A percentile compares a stretch with the other conserved stretches of the same genome.
Conservation (phyloP, 768 basidiomycete species). For the Pulveroboletus frians region DNA sequence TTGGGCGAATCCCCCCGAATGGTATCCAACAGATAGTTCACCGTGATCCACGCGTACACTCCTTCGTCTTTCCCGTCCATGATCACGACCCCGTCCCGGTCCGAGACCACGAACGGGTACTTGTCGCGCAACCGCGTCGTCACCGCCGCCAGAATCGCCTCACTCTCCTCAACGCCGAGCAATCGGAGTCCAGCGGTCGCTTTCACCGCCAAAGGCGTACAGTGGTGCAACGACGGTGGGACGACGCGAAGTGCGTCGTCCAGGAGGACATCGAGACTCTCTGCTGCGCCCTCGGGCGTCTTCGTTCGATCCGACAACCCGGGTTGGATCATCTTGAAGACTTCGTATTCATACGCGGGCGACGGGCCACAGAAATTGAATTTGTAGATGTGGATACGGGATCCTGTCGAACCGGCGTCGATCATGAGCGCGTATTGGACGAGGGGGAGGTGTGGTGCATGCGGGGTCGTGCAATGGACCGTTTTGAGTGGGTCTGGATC, state of each 20-base stretch:
- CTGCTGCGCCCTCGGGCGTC: slow-evolving; percentile 65
- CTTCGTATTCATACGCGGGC: slow-evolving; percentile 86
- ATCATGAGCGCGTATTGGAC: slow-evolving; percentile 96
- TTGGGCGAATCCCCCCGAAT: slow-evolving; percentile 51
- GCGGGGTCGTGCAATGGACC: slow-evolving; percentile 59
- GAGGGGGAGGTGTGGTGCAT: slow-evolving; percentile 46
- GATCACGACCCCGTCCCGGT: slow-evolving; percentile 66
- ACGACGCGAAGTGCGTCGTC: slow-evolving; percentile 78
- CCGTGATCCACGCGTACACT: slow-evolving; percentile 98
- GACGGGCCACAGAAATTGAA: slow-evolving; percentile 85
- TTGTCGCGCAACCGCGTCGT: slow-evolving; percentile 46
- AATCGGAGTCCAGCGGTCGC: slow-evolving; percentile 87
- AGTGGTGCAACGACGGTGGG: slow-evolving; percentile 52
- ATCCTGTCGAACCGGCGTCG: slow-evolving; percentile 97
- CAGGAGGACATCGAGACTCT: slow-evolving; percentile 71
- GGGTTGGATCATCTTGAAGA: slow-evolving; percentile 76
- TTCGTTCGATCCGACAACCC: slow-evolving; percentile 67
- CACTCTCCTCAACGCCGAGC: slow-evolving; percentile 56
- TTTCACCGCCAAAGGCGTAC: slow-evolving; percentile 87
- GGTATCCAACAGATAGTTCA: slow-evolving; percentile 82
- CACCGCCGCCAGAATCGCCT: slow-evolving; percentile 74
- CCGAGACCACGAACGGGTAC: slow-evolving; percentile 67
- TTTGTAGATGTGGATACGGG: slow-evolving; percentile 97
- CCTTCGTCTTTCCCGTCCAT: slow-evolving; percentile 98
- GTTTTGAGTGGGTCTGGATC: slow-evolving; percentile 75